A percentile compares a stretch with the other conserved stretches of the same genome.
phyloP scores from a whole-genome alignment of 192 early-diverging fungal species.

The Dissophora ornata region DNA sequence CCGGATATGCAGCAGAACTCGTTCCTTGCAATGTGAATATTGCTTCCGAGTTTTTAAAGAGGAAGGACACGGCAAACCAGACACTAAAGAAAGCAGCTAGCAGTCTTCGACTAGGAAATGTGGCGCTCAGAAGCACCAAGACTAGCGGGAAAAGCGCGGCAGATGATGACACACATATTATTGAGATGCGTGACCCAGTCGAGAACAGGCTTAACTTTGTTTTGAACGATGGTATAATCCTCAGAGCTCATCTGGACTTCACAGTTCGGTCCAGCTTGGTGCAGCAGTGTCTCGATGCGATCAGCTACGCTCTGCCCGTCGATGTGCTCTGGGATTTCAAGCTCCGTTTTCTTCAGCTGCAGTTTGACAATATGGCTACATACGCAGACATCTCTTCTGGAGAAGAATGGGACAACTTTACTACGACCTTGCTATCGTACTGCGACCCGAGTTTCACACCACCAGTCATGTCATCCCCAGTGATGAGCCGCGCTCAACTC shows the following conservation, averaged over 20 bases:
- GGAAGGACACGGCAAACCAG: not conserved
- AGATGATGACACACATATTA: conserved; percentile 8
- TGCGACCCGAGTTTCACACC: conserved; percentile 29
- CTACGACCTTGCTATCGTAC: conserved; percentile 51
- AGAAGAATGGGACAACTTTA: conserved; percentile 57
- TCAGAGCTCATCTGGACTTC: conserved; percentile 50
- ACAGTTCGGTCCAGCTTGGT: conserved; percentile 50
- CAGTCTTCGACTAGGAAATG: not conserved
- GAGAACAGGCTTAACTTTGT: conserved; percentile 53
- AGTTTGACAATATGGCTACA: conserved; percentile 21
- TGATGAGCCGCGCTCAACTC: not conserved
- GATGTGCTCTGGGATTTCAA: conserved; percentile 39
- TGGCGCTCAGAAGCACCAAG: no score
- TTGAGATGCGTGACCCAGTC: conserved; percentile 53
- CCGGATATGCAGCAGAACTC: conserved; percentile 38
- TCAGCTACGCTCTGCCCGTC: conserved; percentile 52
- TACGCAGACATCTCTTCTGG: not conserved
- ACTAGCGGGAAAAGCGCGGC: no score
- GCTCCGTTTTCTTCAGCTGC: conserved; percentile 44
- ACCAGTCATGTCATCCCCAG: conserved; percentile 14
- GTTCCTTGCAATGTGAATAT: conserved; percentile 29
- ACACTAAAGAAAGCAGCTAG: not conserved
- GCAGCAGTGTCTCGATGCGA: conserved; percentile 46
- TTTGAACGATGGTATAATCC: conserved; percentile 24
- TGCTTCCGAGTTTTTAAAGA: not conserved